These are phyloP conservation scores for Eucalyptus tenuipes DNA, from an alignment of 345 rosid genomes.

Conservation along the genomic window DNA sequence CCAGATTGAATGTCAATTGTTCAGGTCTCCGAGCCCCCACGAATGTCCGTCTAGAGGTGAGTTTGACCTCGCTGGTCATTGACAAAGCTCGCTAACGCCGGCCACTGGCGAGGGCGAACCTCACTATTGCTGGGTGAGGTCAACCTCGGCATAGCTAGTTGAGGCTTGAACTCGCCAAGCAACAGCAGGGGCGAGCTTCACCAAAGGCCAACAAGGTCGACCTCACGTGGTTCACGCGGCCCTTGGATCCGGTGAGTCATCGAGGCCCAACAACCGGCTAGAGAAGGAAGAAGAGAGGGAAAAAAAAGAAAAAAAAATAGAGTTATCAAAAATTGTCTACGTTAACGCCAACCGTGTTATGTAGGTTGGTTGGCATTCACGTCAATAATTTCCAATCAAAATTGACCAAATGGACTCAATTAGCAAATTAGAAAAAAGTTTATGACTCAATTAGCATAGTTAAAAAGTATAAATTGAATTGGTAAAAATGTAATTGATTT, in stretches of 20 bases:
- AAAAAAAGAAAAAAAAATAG: too few relatives aligned
- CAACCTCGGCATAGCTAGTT: too few relatives aligned
- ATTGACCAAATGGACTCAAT: accelerated
- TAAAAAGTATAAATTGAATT: too few relatives aligned
- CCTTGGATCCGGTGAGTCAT: background rate
- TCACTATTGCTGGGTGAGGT: accelerated
- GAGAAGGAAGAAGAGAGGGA: background rate
- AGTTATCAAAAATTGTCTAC: too few relatives aligned
- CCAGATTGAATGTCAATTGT: background rate
- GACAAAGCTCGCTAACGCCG: background rate
- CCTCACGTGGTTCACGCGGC: too few relatives aligned
- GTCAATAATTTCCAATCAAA: background rate
- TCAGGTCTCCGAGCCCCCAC: background rate
- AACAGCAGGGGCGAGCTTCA: too few relatives aligned
- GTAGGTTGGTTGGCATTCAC: too few relatives aligned
- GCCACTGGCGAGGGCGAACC: too few relatives aligned
- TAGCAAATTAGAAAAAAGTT: too few relatives aligned
- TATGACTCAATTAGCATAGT: too few relatives aligned
- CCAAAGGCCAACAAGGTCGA: too few relatives aligned
- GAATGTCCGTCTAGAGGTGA: background rate
- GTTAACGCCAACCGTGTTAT: accelerated
- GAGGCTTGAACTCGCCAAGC: accelerated
- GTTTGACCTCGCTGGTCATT: background rate
- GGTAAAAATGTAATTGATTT: background rate
- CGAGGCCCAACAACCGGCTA: accelerated